Evolutionary conservation across 306 rosid species (phyloP), one percentile per base, ranked within the genome.

Genomic region (Gynostemma pentaphyllum): DNA sequence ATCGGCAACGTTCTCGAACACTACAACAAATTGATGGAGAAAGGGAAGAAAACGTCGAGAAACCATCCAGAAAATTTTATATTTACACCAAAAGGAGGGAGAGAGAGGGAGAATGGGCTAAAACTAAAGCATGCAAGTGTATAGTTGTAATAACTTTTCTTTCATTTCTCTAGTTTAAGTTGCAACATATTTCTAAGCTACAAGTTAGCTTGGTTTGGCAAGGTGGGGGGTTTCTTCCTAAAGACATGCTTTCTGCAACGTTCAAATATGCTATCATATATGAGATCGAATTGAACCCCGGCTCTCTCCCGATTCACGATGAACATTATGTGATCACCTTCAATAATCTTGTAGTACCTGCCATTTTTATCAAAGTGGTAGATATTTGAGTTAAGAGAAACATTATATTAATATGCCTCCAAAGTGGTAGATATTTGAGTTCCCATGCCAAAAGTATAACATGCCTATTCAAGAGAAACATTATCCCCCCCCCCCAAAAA

Each of bases 331-430:
- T 94, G 99, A 78, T 94, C 99, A 19, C 87, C 99, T 67, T 88
- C 95, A 79, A 94, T 94, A 53, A 67, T 55, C 83, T 77, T 94
- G 87, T 88, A 88, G 82, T 94, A 94, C 99, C 99, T 94, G 80
- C 69, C 26, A 68, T 70, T 61, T 30, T 3, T 6, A 57, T 30
- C 72, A 24, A 62, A 23, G 7, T 49, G 16, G 39, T 34, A 34
- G 2, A 34, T 34, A 4, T 34, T 23, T 48, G 23, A 11, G 7
- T 48, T 22, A n/a, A n/a, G n/a, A n/a, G n/a, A n/a, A n/a, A 4
- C 1, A 2, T 4, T 0, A 3, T 44, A 32, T 56, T 18, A 55
- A 54, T 0, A n/a, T 18, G 30, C 5, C 26, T 1, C 26, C 13
- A 2, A 1, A 23, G 7, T 49, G 16, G 39, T 34, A 34, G 2